A percentile compares a stretch with the other conserved stretches of the same genome.
Conservation (phyloP, 257 asterid genomes). For the Nicotiana tabacum region DNA sequence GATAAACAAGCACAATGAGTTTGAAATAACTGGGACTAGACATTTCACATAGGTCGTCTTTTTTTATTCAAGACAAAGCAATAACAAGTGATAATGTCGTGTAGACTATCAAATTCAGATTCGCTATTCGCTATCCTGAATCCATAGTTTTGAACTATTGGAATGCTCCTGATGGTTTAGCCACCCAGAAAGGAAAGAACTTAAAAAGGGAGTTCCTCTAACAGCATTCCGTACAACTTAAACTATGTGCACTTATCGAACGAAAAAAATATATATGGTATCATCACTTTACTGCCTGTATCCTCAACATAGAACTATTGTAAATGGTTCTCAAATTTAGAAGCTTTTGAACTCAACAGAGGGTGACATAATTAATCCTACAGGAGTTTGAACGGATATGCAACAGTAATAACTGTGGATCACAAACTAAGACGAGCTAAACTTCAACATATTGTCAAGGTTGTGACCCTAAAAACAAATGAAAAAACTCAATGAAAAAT, state of each 20-base stretch:
- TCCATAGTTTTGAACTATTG: not conserved
- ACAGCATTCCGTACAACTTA: slow-evolving; percentile 1
- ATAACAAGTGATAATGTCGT: not conserved
- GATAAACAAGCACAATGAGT: not conserved
- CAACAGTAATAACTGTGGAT: not conserved
- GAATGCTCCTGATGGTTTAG: not conserved
- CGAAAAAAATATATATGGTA: not conserved
- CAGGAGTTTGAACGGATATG: not conserved
- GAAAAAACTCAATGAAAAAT: not conserved
- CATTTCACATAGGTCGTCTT: not conserved
- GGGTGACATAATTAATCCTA: not conserved
- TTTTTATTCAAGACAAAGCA: not conserved
- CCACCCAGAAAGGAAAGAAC: not conserved
- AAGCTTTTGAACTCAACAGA: not conserved
- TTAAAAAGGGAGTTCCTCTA: not conserved
- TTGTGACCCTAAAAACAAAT: not conserved
- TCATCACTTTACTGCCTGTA: not conserved
- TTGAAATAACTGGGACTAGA: not conserved
- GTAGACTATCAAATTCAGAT: not conserved
- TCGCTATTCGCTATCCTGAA: not conserved
- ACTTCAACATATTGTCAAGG: slow-evolving; percentile 1
- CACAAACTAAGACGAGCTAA: not conserved
- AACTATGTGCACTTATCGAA: not conserved
- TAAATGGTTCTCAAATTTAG: not conserved
- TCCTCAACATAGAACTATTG: not conserved